phyloP scores from a whole-genome alignment of 495 filamentous ascomycete species.

The Neohortaea acidophila region DNA sequence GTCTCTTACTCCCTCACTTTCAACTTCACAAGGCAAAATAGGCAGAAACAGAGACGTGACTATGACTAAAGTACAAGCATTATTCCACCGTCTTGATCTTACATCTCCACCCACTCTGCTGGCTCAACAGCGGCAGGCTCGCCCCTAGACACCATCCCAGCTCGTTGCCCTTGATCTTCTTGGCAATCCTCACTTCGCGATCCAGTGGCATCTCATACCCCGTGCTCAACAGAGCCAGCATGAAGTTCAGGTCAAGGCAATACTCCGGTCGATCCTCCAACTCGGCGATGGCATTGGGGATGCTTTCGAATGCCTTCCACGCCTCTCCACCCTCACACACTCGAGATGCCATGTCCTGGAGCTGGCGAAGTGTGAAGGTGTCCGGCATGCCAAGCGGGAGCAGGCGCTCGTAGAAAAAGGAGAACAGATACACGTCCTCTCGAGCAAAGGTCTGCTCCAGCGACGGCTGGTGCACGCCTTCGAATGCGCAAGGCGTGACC shows the following conservation, averaged over 20 bases:
- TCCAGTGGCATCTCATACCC: constrained; percentile 97
- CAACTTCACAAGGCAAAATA: no score
- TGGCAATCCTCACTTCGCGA: constrained; percentile 89
- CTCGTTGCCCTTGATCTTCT: constrained; percentile 96
- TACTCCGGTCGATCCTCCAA: constrained; percentile 67
- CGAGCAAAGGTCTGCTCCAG: constrained; percentile 80
- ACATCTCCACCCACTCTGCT: constrained; percentile 64
- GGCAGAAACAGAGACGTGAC: no score
- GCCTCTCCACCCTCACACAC: constrained; percentile 59
- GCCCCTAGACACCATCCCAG: constrained; percentile 95
- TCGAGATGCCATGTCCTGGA: constrained; percentile 64
- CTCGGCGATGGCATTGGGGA: constrained; percentile 60
- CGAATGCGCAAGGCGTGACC: constrained; percentile 88
- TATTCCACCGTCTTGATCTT: constrained; percentile 31
- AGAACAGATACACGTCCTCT: constrained; percentile 92
- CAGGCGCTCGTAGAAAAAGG: constrained; percentile 93
- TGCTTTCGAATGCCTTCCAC: constrained; percentile 63
- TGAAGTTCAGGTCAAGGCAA: constrained; percentile 91
- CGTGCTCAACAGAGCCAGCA: constrained; percentile 80
- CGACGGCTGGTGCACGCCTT: constrained; percentile 85
- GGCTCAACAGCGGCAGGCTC: constrained; percentile 60
- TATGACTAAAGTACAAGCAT: not conserved
- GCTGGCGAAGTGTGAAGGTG: constrained; percentile 74
- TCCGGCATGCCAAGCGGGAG: constrained; percentile 88
- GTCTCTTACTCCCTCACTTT: no score